Evolutionary conservation across 345 rosid species (phyloP), one percentile per base, ranked within the genome.

Genomic region (Triadica sebifera): DNA sequence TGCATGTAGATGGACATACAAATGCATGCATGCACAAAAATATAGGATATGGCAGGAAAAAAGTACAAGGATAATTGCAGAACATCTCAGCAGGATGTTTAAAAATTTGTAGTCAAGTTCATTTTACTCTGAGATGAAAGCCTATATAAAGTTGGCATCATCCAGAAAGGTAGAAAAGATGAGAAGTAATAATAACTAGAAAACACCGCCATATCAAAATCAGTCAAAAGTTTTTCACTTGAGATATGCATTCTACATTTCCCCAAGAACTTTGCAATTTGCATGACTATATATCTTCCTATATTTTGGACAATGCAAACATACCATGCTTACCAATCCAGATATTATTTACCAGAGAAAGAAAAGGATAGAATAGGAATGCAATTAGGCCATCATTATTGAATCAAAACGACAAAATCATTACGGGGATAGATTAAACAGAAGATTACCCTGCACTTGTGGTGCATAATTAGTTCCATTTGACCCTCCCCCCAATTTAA

Each of bases 401-500:
- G 41, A 29, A 51, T 5, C 17, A 3, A 65, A 19, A 39, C 19
- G 45, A 50, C 59, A 79, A 59, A 65, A 69, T 47, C 45, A 12
- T 8, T 57, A 12, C 22, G 24, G 74, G 60, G 55, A 72, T 55
- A 64, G 38, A 46, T 17, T 17, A 45, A 47, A 38, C 64, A 41
- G 65, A 20, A 53, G 69, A 45, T 62, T 86, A 95, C 99, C 85
- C 76, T 86, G 85, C 12, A 71, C 37, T 77, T 71, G 81, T 13
- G 83, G 71, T 34, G 74, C 75, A 75, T 77, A 70, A 52, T 84
- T 70, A 49, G 82, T 69, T 65, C 74, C 86, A 66, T 80, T 87
- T 73, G 90, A 62, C 78, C 87, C 92, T 74, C 82, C 87, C 29
- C 87, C 90, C 74, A 76, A 29, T 67, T 81, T 85, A 74, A 80